phyloP scores from a whole-genome alignment of 495 filamentous ascomycete species.

The Aspergillus nidulans region DNA sequence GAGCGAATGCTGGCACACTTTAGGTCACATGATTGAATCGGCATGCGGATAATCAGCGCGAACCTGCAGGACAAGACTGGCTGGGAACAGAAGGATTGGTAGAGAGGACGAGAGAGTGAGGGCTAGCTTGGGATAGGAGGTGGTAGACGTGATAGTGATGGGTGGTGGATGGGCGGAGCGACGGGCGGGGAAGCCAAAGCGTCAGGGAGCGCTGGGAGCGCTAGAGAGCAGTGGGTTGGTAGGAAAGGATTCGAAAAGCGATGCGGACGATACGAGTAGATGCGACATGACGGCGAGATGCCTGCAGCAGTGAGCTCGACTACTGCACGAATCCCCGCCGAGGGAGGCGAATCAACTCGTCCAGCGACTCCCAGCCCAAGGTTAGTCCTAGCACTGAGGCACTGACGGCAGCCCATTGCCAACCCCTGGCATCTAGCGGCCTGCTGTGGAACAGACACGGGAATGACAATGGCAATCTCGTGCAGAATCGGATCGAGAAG shows the following conservation, averaged over 20 bases:
- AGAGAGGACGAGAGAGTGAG: constrained; percentile 13
- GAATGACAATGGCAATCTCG: neutral
- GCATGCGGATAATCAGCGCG: constrained; percentile 37
- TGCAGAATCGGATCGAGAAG: constrained; percentile 1
- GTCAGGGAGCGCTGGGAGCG: constrained; percentile 3
- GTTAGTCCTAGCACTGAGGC: neutral
- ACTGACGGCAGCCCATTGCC: neutral
- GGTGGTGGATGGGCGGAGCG: constrained; percentile 1
- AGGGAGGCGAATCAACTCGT: constrained; percentile 16
- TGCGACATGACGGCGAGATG: constrained; percentile 19
- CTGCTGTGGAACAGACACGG: constrained; percentile 5
- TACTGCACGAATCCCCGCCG: constrained; percentile 21
- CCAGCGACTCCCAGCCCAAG: constrained; percentile 11
- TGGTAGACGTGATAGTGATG: neutral
- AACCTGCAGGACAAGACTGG: constrained; percentile 31
- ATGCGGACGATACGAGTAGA: constrained; percentile 13
- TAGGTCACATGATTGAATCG: constrained; percentile 40
- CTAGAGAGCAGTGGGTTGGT: constrained; percentile 4
- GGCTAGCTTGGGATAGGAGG: constrained; percentile 2
- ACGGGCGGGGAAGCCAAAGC: constrained; percentile 6
- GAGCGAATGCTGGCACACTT: constrained; percentile 19
- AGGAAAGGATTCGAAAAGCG: constrained; percentile 1
- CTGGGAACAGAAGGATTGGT: constrained; percentile 22
- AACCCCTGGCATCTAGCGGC: constrained; percentile 6
- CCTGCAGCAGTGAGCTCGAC: constrained; percentile 17